Evolutionary conservation across 1,139 yeast genomes (phyloP).

Genomic region (Candida mesenterica): DNA sequence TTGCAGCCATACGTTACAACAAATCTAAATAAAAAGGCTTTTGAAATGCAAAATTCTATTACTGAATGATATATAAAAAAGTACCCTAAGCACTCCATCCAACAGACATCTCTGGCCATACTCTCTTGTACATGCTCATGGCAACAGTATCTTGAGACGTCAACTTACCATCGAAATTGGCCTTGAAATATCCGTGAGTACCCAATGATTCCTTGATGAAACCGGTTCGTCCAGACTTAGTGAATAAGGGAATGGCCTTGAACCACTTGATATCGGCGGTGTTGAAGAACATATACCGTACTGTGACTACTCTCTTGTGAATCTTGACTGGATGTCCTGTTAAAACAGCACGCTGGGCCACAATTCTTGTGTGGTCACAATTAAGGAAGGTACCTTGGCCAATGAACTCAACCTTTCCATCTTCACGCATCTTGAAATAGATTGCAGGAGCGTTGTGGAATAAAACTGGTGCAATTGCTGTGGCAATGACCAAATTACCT

Average conservation of each 20-base stretch:
- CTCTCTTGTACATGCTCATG: constrained; percentile 90
- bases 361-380: constrained; percentile 77
- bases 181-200: constrained; percentile 97
- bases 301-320: constrained; percentile 87
- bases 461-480: constrained; percentile 85
- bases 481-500: constrained; percentile 71
- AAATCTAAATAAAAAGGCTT: too few species aligned
- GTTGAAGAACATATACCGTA: constrained; percentile 97
- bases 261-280: constrained; percentile 86
- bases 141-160: constrained; percentile 92
- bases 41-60: too few species aligned
- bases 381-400: constrained; percentile 92
- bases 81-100: constrained; percentile 22
- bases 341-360: constrained; percentile 84
- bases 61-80: not conserved
- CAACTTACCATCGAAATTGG: constrained; percentile 87
- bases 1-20: too few species aligned
- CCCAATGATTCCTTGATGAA: constrained; percentile 93
- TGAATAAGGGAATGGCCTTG: constrained; percentile 88
- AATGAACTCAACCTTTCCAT: constrained; percentile 59
- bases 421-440: constrained; percentile 52
- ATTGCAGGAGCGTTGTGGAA: constrained; percentile 83
- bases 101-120: constrained; percentile 69
- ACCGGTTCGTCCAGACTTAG: constrained; percentile 90
- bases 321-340: constrained; percentile 97